Conservation (phyloP, 306 rosid genomes). For the Calophaca sinica region DNA sequence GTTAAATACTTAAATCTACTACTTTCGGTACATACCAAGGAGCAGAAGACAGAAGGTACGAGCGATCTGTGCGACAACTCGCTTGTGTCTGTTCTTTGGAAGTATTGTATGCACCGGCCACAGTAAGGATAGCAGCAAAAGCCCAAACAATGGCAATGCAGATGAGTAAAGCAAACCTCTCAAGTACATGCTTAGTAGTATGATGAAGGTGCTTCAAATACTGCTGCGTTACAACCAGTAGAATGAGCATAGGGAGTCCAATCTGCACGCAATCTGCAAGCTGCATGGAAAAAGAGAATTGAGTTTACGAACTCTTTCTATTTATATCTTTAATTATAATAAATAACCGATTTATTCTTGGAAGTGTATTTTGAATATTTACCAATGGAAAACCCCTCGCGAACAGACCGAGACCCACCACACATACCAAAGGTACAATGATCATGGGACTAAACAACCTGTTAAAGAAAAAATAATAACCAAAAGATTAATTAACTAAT, state of each 20-base stretch:
- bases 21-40: slow-evolving; percentile 67
- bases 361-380: slow-evolving; percentile 43
- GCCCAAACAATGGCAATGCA: slow-evolving; percentile 77
- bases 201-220: slow-evolving; percentile 64
- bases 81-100: slow-evolving; percentile 58
- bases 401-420: slow-evolving; percentile 88
- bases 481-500: slow-evolving; percentile 21
- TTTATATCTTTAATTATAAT: background rate
- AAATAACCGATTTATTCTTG: slow-evolving; percentile 24
- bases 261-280: slow-evolving; percentile 86
- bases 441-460: slow-evolving; percentile 79
- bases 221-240: slow-evolving; percentile 81
- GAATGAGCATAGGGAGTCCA: slow-evolving; percentile 85
- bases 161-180: slow-evolving; percentile 77
- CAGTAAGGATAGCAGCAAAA: slow-evolving; percentile 88
- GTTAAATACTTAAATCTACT: background rate
- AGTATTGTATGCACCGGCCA: slow-evolving; percentile 79
- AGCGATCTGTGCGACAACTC: slow-evolving; percentile 85
- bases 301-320: slow-evolving; percentile 33
- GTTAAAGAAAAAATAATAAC: slow-evolving; percentile 42
- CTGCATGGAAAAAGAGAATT: slow-evolving; percentile 56
- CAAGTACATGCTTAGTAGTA: slow-evolving; percentile 51
- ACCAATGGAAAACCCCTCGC: slow-evolving; percentile 89
- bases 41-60: slow-evolving; percentile 71
- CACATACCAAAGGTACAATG: slow-evolving; percentile 75